A percentile compares a stretch with the other conserved stretches of the same genome.
These are phyloP conservation scores for Trametes coccinea DNA, from an alignment of 768 basidiomycete species.

Conservation along the genomic window DNA sequence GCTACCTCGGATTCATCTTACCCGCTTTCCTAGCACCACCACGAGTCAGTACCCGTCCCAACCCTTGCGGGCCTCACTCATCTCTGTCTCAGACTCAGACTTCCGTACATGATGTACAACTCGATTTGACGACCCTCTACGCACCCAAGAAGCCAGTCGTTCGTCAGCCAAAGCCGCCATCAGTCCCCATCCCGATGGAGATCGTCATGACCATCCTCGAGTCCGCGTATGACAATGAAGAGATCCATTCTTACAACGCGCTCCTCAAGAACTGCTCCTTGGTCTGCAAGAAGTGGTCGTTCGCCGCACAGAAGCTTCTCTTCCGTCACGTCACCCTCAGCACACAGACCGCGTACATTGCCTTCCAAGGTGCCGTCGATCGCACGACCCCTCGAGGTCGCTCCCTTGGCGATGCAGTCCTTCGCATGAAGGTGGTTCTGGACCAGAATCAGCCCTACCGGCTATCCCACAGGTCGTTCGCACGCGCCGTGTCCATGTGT, in stretches of 20 bases:
- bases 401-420: constrained; percentile 53
- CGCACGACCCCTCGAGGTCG: constrained; percentile 48
- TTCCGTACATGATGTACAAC: constrained; percentile 10
- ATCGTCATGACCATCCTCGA: constrained; percentile 65
- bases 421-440: constrained; percentile 53
- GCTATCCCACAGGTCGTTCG: constrained; percentile 58
- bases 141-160: constrained; percentile 25
- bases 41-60: neutral
- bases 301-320: constrained; percentile 62
- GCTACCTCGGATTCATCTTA: constrained; percentile 20
- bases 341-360: constrained; percentile 51
- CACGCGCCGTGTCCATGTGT: constrained; percentile 56
- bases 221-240: constrained; percentile 45
- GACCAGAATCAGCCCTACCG: constrained; percentile 69
- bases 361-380: constrained; percentile 55
- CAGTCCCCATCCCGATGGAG: constrained; percentile 55
- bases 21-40: neutral
- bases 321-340: constrained; percentile 58
- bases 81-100: neutral
- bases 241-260: constrained; percentile 36
- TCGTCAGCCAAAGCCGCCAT: constrained; percentile 20
- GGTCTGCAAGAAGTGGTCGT: constrained; percentile 68
- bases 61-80: neutral
- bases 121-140: constrained; percentile 36
- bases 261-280: constrained; percentile 58